Evolutionary conservation across 371 early-diverging fungal genomes (phyloP).

Genomic region (Circinella minor): DNA sequence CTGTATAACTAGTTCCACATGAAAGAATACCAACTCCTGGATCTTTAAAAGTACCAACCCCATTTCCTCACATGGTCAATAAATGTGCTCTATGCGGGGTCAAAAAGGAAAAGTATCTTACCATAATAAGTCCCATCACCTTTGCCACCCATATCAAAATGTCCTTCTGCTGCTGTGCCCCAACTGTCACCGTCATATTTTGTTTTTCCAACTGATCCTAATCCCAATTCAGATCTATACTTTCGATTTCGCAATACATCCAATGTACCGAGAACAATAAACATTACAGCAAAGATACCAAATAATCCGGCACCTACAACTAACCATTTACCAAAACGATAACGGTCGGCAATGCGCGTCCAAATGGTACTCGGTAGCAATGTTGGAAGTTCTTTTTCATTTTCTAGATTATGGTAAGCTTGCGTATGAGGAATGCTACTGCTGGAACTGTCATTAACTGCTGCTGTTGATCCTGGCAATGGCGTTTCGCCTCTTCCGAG

Average conservation of each 20-base stretch:
- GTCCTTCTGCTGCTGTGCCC: conserved; percentile 34
- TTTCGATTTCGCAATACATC: conserved; percentile 37
- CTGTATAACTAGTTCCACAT: conserved; percentile 44
- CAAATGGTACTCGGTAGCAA: conserved; percentile 36
- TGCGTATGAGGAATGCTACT: conserved; percentile 15
- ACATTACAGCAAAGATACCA: conserved; percentile 36
- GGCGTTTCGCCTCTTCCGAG: conserved; percentile 1
- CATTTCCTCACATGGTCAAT: too few relatives aligned
- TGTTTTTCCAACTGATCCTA: conserved; percentile 35
- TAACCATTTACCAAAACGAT: conserved; percentile 37
- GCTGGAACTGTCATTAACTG: conserved; percentile 3
- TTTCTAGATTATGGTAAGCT: conserved; percentile 18
- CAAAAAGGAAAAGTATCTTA: conserved; percentile 7
- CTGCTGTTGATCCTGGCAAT: background rate
- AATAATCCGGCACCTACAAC: conserved; percentile 27
- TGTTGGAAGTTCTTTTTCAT: conserved; percentile 18
- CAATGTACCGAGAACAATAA: conserved; percentile 39
- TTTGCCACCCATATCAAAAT: conserved; percentile 41
- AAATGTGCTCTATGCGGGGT: background rate
- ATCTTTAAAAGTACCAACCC: conserved; percentile 22
- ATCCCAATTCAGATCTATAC: conserved; percentile 32
- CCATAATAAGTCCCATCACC: conserved; percentile 58
- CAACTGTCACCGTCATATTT: conserved; percentile 45
- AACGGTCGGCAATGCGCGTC: conserved; percentile 35
- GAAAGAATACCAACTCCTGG: conserved; percentile 48